Evolutionary conservation across 2,329 filamentous ascomycete genomes (phyloP).

Genomic region (Ustulina deusta): DNA sequence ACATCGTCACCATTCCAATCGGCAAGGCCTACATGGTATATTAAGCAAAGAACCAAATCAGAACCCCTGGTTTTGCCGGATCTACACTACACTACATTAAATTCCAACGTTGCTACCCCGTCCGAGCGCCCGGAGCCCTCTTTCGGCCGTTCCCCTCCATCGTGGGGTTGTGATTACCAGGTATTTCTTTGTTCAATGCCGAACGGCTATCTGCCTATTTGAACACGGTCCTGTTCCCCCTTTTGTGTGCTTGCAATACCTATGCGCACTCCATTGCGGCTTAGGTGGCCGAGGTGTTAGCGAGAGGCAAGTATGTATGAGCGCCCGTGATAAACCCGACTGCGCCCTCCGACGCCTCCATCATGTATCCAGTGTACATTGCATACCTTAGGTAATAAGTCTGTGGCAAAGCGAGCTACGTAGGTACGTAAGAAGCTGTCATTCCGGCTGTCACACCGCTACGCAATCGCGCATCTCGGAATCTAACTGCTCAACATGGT

Average conservation of each 20-base stretch:
- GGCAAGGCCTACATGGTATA: slow-evolving; percentile 16
- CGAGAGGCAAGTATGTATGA: slow-evolving; percentile 1
- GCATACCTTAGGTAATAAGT: slow-evolving; percentile 14
- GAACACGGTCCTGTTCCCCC: neutral
- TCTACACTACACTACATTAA: slow-evolving; percentile 16
- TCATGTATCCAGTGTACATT: neutral
- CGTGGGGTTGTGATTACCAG: slow-evolving; percentile 8
- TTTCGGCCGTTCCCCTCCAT: slow-evolving; percentile 10
- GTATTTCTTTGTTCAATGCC: neutral
- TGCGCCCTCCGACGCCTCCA: slow-evolving; percentile 1
- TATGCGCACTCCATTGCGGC: neutral
- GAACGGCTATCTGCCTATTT: neutral
- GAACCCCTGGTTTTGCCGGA: slow-evolving; percentile 18
- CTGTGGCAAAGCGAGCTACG: slow-evolving; percentile 18
- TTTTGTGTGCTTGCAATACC: slow-evolving; percentile 7
- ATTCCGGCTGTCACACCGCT: slow-evolving; percentile 23
- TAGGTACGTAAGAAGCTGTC: neutral
- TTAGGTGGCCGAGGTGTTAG: slow-evolving; percentile 5
- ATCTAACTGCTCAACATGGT: slow-evolving; percentile 3
- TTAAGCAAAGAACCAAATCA: slow-evolving; percentile 24
- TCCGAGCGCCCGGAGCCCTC: slow-evolving; percentile 18
- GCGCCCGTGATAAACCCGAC: slow-evolving; percentile 17
- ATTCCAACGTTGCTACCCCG: slow-evolving; percentile 18
- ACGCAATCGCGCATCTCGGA: slow-evolving; percentile 25
- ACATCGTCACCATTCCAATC: slow-evolving; percentile 27